Base-by-base conservation (phyloP, 2,329 filamentous ascomycete species). In the Berkeleyomyces basicola region DNA sequence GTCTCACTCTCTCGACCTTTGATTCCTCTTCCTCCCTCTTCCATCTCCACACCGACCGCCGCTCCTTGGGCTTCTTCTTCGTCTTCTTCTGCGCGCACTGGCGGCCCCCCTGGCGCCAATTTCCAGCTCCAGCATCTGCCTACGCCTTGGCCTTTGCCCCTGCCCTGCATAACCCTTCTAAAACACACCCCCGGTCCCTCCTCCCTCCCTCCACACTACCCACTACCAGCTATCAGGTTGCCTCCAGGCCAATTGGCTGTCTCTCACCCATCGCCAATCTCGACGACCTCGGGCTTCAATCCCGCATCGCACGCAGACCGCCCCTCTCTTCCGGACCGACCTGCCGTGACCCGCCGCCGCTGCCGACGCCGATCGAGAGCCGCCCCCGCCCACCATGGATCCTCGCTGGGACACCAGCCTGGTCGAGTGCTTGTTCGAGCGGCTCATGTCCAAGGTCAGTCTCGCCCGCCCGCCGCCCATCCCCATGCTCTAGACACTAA, bases 341-440 rank as follows among this genome's bases (percentile, higher is more conserved):
- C 51, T 55, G 10, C 33, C 51, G 33, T n/a, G 33, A 39, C 36
- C 37, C 7, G 33, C 33, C 14, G 31, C 14, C 33, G 7, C 23
- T 55, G n/a, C n/a, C n/a, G n/a, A n/a, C n/a, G n/a, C 51, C 33
- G n/a, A 11, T 55, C 23, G 51, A 23, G 23, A 23, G 1, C 5
- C 51, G 51, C 51, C 51, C 51, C 36, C 51, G 51, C 33, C 51
- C 53, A 61, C 61, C 16, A 65, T 65, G 64, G 61, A 61, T 61
- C 59, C 61, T 36, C 49, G 40, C 9, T 76, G 78, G 70, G 80
- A 82, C 71, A 75, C 76, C 67, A 76, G 76, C 71, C 74, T 83
- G 68, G 79, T 83, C 65, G 75, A 76, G 71, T 80, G 78, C 71
- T 74, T 83, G 67, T 79, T 83, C 67, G 79, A 82, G 70, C 79